Evolutionary conservation across 495 filamentous ascomycete species (phyloP).

Genomic region (Aspergillus affinis): DNA sequence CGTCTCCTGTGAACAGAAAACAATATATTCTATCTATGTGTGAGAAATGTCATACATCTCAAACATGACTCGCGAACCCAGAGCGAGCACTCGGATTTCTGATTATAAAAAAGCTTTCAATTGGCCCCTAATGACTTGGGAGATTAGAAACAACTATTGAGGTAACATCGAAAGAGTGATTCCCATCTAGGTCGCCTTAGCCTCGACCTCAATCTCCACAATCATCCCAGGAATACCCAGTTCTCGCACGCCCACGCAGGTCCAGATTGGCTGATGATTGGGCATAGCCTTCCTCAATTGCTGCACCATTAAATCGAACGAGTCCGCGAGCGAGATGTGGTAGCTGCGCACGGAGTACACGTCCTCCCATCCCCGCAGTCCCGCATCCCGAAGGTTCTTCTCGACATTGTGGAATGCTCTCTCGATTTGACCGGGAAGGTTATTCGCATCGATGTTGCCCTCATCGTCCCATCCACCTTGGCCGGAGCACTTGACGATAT

Average conservation of each 20-base stretch:
- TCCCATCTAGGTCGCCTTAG: conserved; percentile 8
- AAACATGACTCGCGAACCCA: too few relatives aligned
- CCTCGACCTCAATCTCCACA: conserved; percentile 52
- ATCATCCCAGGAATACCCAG: conserved; percentile 39
- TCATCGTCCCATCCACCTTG: conserved; percentile 49
- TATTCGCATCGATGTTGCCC: conserved; percentile 24
- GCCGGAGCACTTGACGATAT: conserved; percentile 43
- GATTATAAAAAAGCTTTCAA: too few relatives aligned
- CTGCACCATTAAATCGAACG: conserved; percentile 27
- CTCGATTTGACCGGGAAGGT: conserved; percentile 39
- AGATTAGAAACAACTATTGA: too few relatives aligned
- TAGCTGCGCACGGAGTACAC: conserved; percentile 48
- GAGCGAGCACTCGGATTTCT: too few relatives aligned
- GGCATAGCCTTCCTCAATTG: conserved; percentile 44
- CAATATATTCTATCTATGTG: too few relatives aligned
- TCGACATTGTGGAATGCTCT: conserved; percentile 54
- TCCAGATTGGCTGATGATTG: conserved; percentile 46
- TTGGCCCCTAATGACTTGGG: too few relatives aligned
- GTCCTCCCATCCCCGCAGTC: conserved; percentile 51
- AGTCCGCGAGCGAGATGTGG: conserved; percentile 21
- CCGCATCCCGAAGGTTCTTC: conserved; percentile 29
- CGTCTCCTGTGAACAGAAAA: too few relatives aligned
- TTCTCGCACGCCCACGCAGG: conserved; percentile 31
- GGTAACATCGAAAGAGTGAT: too few relatives aligned
- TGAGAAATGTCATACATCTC: too few relatives aligned